Base-by-base conservation (phyloP, 495 filamentous ascomycete genomes). In the Recurvomyces mirabilis region DNA sequence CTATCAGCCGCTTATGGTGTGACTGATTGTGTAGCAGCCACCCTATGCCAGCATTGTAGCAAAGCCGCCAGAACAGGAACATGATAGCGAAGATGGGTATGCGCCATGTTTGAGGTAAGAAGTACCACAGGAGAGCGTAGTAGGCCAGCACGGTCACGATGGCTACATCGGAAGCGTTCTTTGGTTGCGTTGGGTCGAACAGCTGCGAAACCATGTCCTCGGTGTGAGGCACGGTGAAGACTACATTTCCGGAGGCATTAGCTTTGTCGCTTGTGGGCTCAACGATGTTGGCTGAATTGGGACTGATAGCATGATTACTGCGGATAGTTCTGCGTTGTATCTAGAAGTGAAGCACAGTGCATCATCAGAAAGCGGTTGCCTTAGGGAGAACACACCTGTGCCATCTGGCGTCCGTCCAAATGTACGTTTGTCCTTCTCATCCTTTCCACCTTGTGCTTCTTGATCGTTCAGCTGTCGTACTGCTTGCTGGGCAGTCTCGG, bases 141-240 rank as follows among this genome's bases (percentile, higher is more conserved):
- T 72, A 56, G 26, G 70, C 83, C 23, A 98, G 68, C 24, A 93
- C 72, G n/a, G 73, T 72, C n/a, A 96, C 68, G 46, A 98, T 86
- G 18, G 82, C 51, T 25, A 77, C 57, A 58, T 98, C 91, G 47
- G 86, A 87, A 30, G 93, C 52, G 56, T 96, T 96, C 68, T 98
- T 98, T 4, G 91, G 87, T 61, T 94, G 78, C 37, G 78, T 82
- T n/a, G 91, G 91, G 43, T 89, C 93, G 48, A 98, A 74, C 15
- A 98, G 74, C 62, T 94, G 91, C 40, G 91, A 93, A 55, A 98
- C 91, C 89, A 96, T 96, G 64, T 98, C 91, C 70, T 94, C 86
- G 32, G 91, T 98, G 51, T 86, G 81, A 34, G 91, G 93, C 17
- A 98, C 91, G 25, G 85, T 83, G 64, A 98, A 98, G 41, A 91